A percentile compares a stretch with the other conserved stretches of the same genome.
Conservation (phyloP, 148 eudicot species). For the Heliamphora exappendiculata region DNA sequence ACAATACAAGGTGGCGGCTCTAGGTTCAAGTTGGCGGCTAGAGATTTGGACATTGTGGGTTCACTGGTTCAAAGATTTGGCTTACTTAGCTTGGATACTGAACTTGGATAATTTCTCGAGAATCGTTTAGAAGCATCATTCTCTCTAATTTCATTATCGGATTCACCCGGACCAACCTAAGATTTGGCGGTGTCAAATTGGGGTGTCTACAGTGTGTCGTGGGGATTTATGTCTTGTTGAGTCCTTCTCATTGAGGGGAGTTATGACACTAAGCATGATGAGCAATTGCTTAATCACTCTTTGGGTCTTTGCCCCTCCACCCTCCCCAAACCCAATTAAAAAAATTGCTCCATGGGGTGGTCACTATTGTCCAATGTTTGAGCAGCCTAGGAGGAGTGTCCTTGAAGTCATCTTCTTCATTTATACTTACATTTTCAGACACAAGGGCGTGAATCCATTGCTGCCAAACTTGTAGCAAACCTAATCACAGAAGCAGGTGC, state of each 20-base stretch:
- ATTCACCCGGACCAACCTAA: too few relatives aligned
- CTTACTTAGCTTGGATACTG: too few relatives aligned
- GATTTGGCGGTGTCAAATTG: too few relatives aligned
- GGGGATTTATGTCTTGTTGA: background rate
- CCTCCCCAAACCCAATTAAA: background rate
- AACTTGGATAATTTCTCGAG: too few relatives aligned
- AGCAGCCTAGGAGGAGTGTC: background rate
- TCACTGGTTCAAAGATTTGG: too few relatives aligned
- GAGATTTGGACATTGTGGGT: too few relatives aligned
- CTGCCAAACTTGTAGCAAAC: conserved; percentile 92
- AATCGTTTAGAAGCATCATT: too few relatives aligned
- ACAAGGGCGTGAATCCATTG: conserved; percentile 94
- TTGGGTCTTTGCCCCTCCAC: background rate
- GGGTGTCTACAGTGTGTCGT: too few relatives aligned
- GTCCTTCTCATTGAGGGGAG: background rate
- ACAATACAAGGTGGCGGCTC: too few relatives aligned
- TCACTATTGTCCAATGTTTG: background rate
- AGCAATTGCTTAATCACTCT: conserved; percentile 3
- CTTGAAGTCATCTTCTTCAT: background rate
- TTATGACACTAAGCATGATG: background rate
- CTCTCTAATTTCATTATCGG: too few relatives aligned
- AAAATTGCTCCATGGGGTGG: background rate
- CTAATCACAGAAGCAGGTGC: conserved; percentile 90
- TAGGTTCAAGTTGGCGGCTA: too few relatives aligned
- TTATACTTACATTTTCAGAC: conserved; percentile 43